These are phyloP conservation scores for Aspergillus saccharolyticus DNA, from an alignment of 495 filamentous ascomycete species.

Conservation along the genomic window DNA sequence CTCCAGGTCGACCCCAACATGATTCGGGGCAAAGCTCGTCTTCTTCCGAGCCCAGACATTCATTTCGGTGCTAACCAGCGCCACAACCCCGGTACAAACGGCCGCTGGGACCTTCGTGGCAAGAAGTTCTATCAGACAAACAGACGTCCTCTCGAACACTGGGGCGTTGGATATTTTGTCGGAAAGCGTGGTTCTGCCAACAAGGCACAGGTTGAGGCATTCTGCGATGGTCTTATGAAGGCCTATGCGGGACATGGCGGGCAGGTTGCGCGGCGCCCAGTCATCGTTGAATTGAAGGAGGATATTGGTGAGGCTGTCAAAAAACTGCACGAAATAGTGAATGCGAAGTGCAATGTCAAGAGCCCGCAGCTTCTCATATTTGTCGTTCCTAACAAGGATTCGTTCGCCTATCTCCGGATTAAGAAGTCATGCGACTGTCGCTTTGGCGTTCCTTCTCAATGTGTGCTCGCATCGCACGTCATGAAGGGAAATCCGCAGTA, in stretches of 20 bases:
- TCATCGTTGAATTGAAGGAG: conserved; percentile 28
- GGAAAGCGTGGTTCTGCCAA: conserved; percentile 37
- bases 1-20: conserved; percentile 59
- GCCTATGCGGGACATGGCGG: conserved; percentile 71
- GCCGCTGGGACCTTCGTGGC: conserved; percentile 82
- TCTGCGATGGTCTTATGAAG: conserved; percentile 54
- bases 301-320: conserved; percentile 51
- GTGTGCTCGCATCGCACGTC: conserved; percentile 59
- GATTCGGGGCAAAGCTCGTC: conserved; percentile 60
- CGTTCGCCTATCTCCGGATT: conserved; percentile 64
- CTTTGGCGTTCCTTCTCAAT: conserved; percentile 72
- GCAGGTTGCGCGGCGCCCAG: conserved; percentile 37
- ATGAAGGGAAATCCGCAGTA: conserved; percentile 64
- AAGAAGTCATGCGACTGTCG: conserved; percentile 81
- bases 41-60: conserved; percentile 67
- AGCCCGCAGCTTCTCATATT: conserved; percentile 65
- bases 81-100: conserved; percentile 51
- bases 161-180: conserved; percentile 61
- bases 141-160: conserved; percentile 52
- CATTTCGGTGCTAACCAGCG: conserved; percentile 50
- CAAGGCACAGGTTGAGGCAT: conserved; percentile 45
- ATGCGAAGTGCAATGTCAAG: conserved; percentile 33
- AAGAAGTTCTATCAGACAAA: conserved; percentile 68
- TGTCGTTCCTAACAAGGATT: conserved; percentile 62
- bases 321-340: conserved; percentile 44